phyloP scores from a whole-genome alignment of 202 grass and related monocot genomes.

The Carex arenaria region DNA sequence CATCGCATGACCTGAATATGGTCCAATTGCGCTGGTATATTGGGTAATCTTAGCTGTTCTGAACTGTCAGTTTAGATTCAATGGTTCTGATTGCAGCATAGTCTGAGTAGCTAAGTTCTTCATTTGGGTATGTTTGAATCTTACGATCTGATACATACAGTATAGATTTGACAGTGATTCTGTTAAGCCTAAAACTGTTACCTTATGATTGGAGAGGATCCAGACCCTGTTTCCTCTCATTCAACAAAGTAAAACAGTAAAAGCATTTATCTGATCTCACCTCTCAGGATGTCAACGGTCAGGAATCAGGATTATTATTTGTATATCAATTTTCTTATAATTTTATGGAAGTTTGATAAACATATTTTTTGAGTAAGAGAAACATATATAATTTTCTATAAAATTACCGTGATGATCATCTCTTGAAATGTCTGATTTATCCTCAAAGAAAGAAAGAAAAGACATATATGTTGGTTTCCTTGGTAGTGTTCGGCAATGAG shows the following conservation, averaged over 20 bases:
- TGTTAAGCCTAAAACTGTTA: background rate
- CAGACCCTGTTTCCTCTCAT: background rate
- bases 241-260: conserved; percentile 7
- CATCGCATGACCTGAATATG: background rate
- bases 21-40: background rate
- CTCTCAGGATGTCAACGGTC: background rate
- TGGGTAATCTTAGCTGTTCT: background rate
- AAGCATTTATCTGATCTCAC: background rate
- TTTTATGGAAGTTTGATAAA: background rate
- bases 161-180: background rate
- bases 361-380: background rate
- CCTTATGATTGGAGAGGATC: background rate
- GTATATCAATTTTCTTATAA: background rate
- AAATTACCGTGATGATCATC: background rate
- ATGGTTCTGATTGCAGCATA: background rate
- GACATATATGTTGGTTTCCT: conserved; percentile 1
- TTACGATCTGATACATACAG: background rate
- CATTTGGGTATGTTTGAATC: background rate
- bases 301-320: background rate
- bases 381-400: background rate
- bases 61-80: background rate
- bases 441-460: background rate
- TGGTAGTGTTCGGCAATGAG: too few relatives aligned
- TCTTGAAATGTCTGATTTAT: background rate
- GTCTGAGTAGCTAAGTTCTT: background rate